phyloP scores from a whole-genome alignment of 139 green algal species.

The Chlorella sp. region DNA sequence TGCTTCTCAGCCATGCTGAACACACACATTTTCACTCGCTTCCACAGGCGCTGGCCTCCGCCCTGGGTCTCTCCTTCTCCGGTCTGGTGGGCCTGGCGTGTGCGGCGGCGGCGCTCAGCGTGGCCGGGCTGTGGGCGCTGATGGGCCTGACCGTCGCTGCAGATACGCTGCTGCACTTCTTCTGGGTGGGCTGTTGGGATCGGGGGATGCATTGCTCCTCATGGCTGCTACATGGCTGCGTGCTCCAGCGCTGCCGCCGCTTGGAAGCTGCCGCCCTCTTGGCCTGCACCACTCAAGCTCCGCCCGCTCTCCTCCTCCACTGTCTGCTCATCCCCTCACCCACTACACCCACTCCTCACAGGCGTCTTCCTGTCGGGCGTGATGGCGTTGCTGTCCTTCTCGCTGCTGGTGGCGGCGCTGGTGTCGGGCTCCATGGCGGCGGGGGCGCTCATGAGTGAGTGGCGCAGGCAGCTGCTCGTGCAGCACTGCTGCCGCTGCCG shows the following conservation, averaged over 20 bases:
- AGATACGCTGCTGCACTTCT: neutral
- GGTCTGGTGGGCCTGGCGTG: neutral
- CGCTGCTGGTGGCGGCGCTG: neutral
- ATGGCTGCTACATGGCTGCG: neutral
- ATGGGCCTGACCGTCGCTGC: neutral
- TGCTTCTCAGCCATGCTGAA: no score
- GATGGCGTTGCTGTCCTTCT: neutral
- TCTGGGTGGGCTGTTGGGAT: neutral
- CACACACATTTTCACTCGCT: no score
- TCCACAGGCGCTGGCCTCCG: slow-evolving; percentile 30
- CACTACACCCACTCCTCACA: neutral
- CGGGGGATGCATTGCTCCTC: no score
- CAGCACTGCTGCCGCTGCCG: neutral
- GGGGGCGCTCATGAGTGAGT: slow-evolving; percentile 9
- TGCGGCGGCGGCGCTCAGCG: neutral
- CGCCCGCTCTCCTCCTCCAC: neutral
- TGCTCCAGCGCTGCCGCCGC: neutral
- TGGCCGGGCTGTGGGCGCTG: slow-evolving; percentile 18
- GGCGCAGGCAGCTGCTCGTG: neutral
- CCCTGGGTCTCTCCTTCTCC: slow-evolving; percentile 16
- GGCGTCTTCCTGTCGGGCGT: slow-evolving; percentile 15
- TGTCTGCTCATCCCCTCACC: neutral
- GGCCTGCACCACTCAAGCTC: neutral
- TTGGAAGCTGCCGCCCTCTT: neutral
- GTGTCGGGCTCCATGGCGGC: neutral